Percentiles rank a stretch among this genome's conserved stretches.
Conservation (phyloP, 2,329 filamentous ascomycete genomes). For the Penicillium sp. region DNA sequence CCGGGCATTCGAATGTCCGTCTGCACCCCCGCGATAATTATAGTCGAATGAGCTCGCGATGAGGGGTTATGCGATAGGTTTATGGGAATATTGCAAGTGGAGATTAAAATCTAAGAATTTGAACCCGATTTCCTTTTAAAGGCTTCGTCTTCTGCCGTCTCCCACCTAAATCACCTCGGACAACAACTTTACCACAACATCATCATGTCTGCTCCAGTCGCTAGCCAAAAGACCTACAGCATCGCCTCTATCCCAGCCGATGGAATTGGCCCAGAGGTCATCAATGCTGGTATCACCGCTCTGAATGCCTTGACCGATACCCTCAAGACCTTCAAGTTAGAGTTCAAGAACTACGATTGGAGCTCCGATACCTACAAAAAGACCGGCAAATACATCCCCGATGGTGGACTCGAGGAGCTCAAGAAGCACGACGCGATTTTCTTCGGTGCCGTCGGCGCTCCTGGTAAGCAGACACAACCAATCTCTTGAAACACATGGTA, state of each 20-base stretch:
- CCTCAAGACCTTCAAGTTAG: constrained; percentile 58
- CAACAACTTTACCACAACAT: background rate
- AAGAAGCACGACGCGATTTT: constrained; percentile 64
- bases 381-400: constrained; percentile 64
- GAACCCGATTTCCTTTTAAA: background rate
- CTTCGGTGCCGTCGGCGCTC: constrained; percentile 67
- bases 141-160: background rate
- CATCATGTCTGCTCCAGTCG: constrained; percentile 21
- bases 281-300: constrained; percentile 62
- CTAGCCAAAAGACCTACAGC: constrained; percentile 37
- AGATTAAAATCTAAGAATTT: background rate
- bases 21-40: constrained; percentile 5
- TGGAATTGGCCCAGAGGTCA: constrained; percentile 69
- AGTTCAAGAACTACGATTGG: constrained; percentile 66
- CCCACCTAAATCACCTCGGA: background rate
- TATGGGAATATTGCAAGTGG: background rate
- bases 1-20: constrained; percentile 14
- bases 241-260: constrained; percentile 69
- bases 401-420: constrained; percentile 58
- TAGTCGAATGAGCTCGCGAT: constrained; percentile 6
- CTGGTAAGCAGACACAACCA: constrained; percentile 36
- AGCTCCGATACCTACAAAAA: constrained; percentile 65
- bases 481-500: background rate
- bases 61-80: constrained; percentile 7
- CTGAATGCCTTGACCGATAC: constrained; percentile 48